Conservation (phyloP, 2,329 filamentous ascomycete genomes). For the Graphilbum ipis-grandicollis region DNA sequence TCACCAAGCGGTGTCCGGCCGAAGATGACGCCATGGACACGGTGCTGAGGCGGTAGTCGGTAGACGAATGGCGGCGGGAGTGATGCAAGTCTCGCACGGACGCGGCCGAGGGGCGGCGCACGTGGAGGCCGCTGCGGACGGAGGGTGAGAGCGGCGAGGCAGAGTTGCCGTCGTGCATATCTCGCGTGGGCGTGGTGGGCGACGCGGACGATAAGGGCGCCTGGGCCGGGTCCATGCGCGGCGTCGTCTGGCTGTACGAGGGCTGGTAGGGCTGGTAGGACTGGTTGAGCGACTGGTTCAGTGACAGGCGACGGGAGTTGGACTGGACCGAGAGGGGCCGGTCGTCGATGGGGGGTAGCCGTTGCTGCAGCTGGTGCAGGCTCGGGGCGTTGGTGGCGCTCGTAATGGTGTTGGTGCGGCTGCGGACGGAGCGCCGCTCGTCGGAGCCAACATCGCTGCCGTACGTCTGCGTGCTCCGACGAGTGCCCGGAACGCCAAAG, state of each 20-base stretch:
- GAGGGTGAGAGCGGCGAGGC: conserved; percentile 15
- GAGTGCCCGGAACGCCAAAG: conserved; percentile 6
- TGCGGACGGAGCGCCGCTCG: conserved; percentile 31
- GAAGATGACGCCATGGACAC: conserved; percentile 14
- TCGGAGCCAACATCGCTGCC: conserved; percentile 43
- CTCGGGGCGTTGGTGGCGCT: conserved; percentile 30
- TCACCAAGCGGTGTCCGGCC: conserved; percentile 23
- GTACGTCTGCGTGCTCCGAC: conserved; percentile 37
- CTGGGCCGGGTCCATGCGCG: conserved; percentile 26
- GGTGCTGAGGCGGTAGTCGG: conserved; percentile 43
- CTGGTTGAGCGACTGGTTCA: too few species aligned
- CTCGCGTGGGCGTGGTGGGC: conserved; percentile 9
- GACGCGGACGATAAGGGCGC: conserved; percentile 21
- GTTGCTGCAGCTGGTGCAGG: conserved; percentile 22
- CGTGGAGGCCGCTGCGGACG: conserved; percentile 18
- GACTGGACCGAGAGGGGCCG: conserved; percentile 26
- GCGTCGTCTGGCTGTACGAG: too few species aligned
- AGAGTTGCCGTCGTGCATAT: conserved; percentile 20
- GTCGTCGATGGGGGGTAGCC: conserved; percentile 22
- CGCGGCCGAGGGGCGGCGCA: conserved; percentile 56
- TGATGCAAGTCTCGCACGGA: conserved; percentile 71
- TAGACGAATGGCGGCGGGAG: conserved; percentile 73
- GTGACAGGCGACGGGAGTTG: conserved; percentile 26
- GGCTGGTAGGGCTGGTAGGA: too few species aligned
- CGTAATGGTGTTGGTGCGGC: conserved; percentile 40